Conservation (phyloP, 306 rosid species). For the Fragaria nilgerrensis region DNA sequence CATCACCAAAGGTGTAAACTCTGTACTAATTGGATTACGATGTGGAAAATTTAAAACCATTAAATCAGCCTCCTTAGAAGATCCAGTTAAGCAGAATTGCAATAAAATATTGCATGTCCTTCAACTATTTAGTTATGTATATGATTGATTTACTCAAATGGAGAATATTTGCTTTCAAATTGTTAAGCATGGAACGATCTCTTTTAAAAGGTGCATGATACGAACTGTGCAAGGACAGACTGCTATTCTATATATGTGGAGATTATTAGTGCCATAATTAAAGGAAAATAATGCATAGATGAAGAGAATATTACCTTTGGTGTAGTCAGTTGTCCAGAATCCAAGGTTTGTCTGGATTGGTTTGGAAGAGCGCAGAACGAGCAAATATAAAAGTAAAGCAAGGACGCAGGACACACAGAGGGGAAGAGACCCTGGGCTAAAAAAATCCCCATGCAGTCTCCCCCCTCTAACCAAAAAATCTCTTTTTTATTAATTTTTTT, state of each 20-base stretch:
- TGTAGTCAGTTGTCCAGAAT: background rate
- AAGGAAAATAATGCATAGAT: background rate
- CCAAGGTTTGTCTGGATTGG: background rate
- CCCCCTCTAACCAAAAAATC: conserved; percentile 39
- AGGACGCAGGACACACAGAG: conserved; percentile 7
- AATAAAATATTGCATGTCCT: fast-evolving
- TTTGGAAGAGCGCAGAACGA: background rate
- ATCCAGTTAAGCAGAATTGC: too few species aligned
- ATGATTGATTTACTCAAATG: too few species aligned
- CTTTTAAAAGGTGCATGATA: too few species aligned
- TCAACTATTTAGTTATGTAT: too few species aligned
- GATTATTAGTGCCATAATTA: background rate
- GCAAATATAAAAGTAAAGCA: background rate
- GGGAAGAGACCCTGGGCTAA: conserved; percentile 60
- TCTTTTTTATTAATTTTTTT: conserved; percentile 39
- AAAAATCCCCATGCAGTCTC: conserved; percentile 55
- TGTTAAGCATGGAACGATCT: too few species aligned
- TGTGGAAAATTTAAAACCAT: too few species aligned
- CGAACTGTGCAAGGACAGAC: too few species aligned
- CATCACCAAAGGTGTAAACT: too few species aligned
- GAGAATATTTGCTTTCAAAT: too few species aligned
- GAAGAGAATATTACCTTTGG: background rate
- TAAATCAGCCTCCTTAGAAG: too few species aligned
- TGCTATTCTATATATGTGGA: too few species aligned
- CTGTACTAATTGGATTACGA: too few species aligned